These are phyloP conservation scores for Panaeolus cyanescens DNA, from an alignment of 768 basidiomycete species.

Conservation along the genomic window DNA sequence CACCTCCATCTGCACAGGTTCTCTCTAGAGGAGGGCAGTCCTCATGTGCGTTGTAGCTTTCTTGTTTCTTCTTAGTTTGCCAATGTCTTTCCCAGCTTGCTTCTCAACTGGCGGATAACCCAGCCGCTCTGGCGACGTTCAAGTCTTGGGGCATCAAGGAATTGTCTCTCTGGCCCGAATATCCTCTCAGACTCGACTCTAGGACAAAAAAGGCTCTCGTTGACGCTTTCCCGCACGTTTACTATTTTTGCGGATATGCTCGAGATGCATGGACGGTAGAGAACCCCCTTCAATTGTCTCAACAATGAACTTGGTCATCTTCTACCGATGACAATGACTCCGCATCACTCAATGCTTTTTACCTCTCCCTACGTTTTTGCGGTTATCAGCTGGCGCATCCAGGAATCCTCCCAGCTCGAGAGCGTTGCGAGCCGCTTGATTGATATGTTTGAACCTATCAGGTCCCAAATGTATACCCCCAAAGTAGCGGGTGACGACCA, in stretches of 20 bases:
- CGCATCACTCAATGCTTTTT: conserved; percentile 27
- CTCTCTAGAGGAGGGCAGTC: not conserved
- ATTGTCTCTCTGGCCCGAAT: not conserved
- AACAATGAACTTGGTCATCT: too few relatives aligned
- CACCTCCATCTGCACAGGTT: not conserved
- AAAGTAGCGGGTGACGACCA: conserved; percentile 92
- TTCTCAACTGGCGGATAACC: not conserved
- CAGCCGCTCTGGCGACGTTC: not conserved
- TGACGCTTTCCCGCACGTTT: not conserved
- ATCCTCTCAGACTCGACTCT: not conserved
- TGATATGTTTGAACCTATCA: conserved; percentile 91
- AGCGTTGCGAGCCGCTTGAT: conserved; percentile 91
- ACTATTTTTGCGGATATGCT: not conserved
- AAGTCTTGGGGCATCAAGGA: not conserved
- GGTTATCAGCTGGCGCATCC: conserved; percentile 44
- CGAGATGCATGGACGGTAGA: not conserved
- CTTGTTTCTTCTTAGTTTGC: too few relatives aligned
- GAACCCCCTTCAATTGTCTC: too few relatives aligned
- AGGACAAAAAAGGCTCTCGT: not conserved
- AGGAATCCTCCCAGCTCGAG: conserved; percentile 88
- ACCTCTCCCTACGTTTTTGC: conserved; percentile 29
- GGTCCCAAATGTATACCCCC: conserved; percentile 91
- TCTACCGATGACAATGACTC: too few relatives aligned
- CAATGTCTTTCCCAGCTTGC: too few relatives aligned
- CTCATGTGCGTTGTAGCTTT: not conserved